These are phyloP conservation scores for Coemansia sp. DNA, from an alignment of 192 early-diverging fungal species.

Conservation along the genomic window DNA sequence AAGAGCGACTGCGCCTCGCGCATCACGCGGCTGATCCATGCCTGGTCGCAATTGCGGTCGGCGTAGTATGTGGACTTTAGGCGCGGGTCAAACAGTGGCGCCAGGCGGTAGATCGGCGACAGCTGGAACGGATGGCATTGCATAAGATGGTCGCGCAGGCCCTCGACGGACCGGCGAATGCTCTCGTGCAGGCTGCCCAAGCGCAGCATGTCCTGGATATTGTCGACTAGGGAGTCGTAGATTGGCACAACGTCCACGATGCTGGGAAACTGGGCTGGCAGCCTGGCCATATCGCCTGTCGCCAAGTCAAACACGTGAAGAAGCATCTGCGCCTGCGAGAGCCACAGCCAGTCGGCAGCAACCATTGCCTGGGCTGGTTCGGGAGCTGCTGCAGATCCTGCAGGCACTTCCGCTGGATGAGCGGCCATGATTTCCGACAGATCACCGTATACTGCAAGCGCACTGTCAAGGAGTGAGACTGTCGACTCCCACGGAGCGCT, in stretches of 20 bases:
- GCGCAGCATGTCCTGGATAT: conserved; percentile 31
- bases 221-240: conserved; percentile 40
- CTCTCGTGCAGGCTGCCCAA: conserved; percentile 20
- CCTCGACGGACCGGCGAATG: conserved; percentile 31
- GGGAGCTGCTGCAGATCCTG: background rate
- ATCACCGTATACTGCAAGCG: conserved; percentile 24
- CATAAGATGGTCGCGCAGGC: conserved; percentile 34
- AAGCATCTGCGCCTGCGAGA: conserved; percentile 42
- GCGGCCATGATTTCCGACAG: conserved; percentile 17
- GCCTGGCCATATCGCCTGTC: conserved; percentile 10
- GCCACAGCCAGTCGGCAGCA: conserved; percentile 45
- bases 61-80: conserved; percentile 44
- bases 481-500: conserved; percentile 36
- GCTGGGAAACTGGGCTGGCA: conserved; percentile 35
- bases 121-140: conserved; percentile 55
- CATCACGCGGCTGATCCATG: conserved; percentile 38
- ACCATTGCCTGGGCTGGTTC: conserved; percentile 8
- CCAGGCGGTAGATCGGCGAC: conserved; percentile 51
- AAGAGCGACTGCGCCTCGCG: conserved; percentile 39
- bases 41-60: conserved; percentile 37
- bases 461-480: conserved; percentile 27
- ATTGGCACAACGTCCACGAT: conserved; percentile 47
- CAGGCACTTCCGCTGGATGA: background rate
- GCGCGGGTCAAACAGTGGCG: conserved; percentile 51
- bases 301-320: conserved; percentile 27